phyloP scores from a whole-genome alignment of 176 grass and related monocot genomes.

The Poa pratensis region DNA sequence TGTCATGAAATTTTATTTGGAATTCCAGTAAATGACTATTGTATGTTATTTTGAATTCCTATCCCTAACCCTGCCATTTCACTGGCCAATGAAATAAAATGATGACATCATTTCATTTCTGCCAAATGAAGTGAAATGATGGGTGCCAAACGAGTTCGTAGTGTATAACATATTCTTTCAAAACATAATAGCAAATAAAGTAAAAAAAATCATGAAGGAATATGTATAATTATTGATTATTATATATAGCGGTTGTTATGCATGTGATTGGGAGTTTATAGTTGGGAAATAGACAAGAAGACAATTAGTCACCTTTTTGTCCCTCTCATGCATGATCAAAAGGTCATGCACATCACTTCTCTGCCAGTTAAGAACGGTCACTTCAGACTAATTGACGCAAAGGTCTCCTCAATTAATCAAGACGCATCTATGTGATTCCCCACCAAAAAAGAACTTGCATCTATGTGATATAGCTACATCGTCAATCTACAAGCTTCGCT shows the following conservation, averaged over 20 bases:
- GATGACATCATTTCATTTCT: no score
- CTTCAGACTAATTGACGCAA: neutral
- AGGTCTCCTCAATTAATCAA: conserved; percentile 5
- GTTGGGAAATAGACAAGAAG: conserved; percentile 28
- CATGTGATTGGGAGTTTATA: conserved; percentile 46
- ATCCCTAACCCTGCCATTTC: no score
- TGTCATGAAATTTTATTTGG: no score
- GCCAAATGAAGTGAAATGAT: no score
- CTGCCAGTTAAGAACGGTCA: neutral
- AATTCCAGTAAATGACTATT: no score
- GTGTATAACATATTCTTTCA: neutral
- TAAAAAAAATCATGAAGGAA: neutral
- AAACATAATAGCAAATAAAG: no score
- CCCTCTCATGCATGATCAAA: conserved; percentile 23
- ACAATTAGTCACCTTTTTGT: conserved; percentile 32
- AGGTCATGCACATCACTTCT: neutral
- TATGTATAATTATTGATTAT: neutral
- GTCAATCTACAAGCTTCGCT: neutral
- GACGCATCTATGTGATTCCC: neutral
- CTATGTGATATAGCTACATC: neutral
- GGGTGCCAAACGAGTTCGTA: no score
- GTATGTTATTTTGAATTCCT: no score
- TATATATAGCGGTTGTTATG: conserved; percentile 23
- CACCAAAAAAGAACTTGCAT: neutral
- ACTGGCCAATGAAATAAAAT: no score